phyloP scores from a whole-genome alignment of 2,329 filamentous ascomycete genomes.

The Nannizziopsis arthrosporioides region DNA sequence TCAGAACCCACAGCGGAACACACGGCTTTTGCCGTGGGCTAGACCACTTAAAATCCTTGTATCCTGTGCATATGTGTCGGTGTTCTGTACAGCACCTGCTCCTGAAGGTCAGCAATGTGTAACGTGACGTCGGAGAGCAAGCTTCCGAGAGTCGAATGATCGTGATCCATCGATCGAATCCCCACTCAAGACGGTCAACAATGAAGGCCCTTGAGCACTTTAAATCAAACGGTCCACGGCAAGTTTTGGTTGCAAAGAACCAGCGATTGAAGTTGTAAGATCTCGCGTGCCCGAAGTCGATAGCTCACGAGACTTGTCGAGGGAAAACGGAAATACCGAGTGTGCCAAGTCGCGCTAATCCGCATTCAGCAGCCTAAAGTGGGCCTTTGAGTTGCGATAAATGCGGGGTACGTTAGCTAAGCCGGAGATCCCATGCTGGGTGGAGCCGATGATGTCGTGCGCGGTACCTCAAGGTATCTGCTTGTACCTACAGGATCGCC shows the following conservation, averaged over 20 bases:
- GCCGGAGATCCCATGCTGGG: conserved; percentile 6
- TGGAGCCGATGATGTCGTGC: conserved; percentile 9
- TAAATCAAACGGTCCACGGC: too few species aligned
- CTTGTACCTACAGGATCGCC: not conserved
- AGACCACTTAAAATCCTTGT: too few species aligned
- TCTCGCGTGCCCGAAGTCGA: too few species aligned
- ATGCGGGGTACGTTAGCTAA: conserved; percentile 15
- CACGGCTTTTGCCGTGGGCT: too few species aligned
- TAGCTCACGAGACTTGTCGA: not conserved
- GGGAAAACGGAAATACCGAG: not conserved
- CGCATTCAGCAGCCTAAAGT: not conserved
- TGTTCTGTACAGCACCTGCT: not conserved
- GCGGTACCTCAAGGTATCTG: conserved; percentile 4
- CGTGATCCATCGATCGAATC: not conserved
- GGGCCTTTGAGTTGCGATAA: not conserved
- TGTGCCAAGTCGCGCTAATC: not conserved
- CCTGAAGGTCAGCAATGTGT: not conserved
- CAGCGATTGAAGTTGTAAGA: too few species aligned
- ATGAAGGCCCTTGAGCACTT: too few species aligned
- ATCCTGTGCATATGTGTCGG: too few species aligned
- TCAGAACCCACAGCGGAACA: too few species aligned
- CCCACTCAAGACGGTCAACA: too few species aligned
- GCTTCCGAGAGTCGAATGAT: not conserved
- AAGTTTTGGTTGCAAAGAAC: too few species aligned
- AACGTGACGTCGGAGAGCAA: conserved; percentile 1